Evolutionary conservation across 768 basidiomycete genomes (phyloP).

Genomic region (Strobilomyces dryophilus): DNA sequence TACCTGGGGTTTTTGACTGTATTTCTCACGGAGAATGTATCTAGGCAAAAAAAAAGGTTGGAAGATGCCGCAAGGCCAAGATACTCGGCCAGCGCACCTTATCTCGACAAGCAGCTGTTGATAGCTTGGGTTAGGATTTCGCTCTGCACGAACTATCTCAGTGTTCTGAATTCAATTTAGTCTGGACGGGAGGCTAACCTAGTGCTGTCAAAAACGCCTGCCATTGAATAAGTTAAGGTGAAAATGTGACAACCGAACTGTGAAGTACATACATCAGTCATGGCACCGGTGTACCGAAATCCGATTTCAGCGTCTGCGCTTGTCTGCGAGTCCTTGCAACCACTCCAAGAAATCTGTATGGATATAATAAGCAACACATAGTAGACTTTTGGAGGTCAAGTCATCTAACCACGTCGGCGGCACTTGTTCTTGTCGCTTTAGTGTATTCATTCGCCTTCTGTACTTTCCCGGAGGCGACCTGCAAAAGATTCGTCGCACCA

Average conservation of each 20-base stretch:
- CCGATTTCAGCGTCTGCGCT: slow-evolving; percentile 71
- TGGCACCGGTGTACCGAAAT: slow-evolving; percentile 69
- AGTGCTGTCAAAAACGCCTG: slow-evolving; percentile 59
- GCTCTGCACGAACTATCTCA: slow-evolving; percentile 25
- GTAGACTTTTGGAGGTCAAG: background rate
- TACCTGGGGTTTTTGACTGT: slow-evolving; percentile 56
- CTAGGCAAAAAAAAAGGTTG: slow-evolving; percentile 18
- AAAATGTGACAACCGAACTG: background rate
- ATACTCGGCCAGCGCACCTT: slow-evolving; percentile 32
- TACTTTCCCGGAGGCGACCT: slow-evolving; percentile 63
- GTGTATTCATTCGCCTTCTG: slow-evolving; percentile 61
- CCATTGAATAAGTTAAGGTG: background rate
- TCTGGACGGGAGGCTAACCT: slow-evolving; percentile 30
- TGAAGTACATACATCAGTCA: slow-evolving; percentile 60
- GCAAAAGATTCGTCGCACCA: slow-evolving; percentile 70
- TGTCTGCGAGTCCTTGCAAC: slow-evolving; percentile 79
- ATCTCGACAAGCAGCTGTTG: slow-evolving; percentile 43
- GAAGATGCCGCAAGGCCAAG: background rate
- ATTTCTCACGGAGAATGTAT: slow-evolving; percentile 40
- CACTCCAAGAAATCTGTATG: slow-evolving; percentile 76
- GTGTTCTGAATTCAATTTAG: background rate
- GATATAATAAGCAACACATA: background rate
- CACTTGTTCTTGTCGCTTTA: slow-evolving; percentile 64
- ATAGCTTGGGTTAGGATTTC: slow-evolving; percentile 49
- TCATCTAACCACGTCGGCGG: slow-evolving; percentile 77